Base-by-base conservation (phyloP, 1,139 yeast species). In the Starmera stellimalicola region DNA sequence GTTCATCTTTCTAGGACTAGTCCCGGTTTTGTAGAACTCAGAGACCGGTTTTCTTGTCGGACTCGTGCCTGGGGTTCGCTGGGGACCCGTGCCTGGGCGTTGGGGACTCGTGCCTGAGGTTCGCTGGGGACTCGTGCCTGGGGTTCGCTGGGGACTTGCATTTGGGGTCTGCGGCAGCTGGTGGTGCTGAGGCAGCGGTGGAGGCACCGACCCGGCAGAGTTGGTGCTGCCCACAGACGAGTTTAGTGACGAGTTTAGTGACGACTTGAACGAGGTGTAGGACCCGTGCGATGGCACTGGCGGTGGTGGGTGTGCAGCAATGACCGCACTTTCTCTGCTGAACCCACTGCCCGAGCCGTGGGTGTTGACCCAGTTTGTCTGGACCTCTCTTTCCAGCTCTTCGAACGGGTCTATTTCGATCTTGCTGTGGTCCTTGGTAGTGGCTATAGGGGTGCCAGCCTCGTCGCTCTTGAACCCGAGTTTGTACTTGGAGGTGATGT, bases 311-410 rank as follows among this genome's bases (percentile, higher is more conserved):
- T n/a, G n/a, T n/a, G n/a, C n/a, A n/a, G n/a, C n/a, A n/a, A n/a
- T n/a, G n/a, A n/a, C n/a, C n/a, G n/a, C n/a, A n/a, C 18, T 16
- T 8, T 15, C 26, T 30, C 11, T 23, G n/a, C n/a, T n/a, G n/a
- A n/a, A n/a, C n/a, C n/a, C n/a, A n/a, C n/a, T n/a, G n/a, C n/a
- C n/a, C n/a, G n/a, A n/a, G n/a, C n/a, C n/a, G n/a, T n/a, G n/a
- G n/a, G n/a, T n/a, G n/a, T n/a, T n/a, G n/a, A n/a, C n/a, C 43
- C 46, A 47, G 29, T 51, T 54, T 7, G 53, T 47, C 25, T 51
- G 57, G 1, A 54, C 57, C 32, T 54, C 55, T 31, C 52, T 45
- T 26, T 54, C 59, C 7, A 54, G 34, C 25, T 51, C 55, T 35
- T 54, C 59, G 36, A 54, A 52, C 4, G 50, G 48, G 30, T 51